Evolutionary conservation across 495 filamentous ascomycete genomes (phyloP).

Genomic region (Penicillium arizonense): DNA sequence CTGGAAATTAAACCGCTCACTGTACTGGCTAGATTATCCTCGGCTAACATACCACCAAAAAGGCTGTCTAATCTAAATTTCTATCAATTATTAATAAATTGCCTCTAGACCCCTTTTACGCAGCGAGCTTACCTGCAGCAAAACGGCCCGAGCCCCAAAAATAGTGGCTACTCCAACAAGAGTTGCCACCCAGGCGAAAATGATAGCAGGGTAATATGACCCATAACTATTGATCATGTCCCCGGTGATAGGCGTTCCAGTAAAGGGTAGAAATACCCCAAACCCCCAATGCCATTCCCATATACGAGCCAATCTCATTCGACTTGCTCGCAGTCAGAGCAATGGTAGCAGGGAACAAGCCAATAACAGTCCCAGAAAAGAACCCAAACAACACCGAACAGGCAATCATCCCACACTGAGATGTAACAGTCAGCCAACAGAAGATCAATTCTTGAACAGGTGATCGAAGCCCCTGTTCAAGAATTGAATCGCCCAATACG

Average conservation of each 20-base stretch:
- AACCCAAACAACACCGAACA: slow-evolving; percentile 58
- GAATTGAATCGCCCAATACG: slow-evolving; percentile 45
- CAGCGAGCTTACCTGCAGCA: neutral
- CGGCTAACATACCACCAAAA: no score
- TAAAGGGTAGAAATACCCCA: slow-evolving; percentile 20
- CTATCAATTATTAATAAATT: no score
- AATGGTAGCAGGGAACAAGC: slow-evolving; percentile 29
- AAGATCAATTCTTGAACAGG: slow-evolving; percentile 19
- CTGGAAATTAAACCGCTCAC: no score
- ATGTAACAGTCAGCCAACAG: slow-evolving; percentile 48
- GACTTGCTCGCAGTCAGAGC: slow-evolving; percentile 18
- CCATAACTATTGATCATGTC: slow-evolving; percentile 19
- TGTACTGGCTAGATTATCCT: no score
- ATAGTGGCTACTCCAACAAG: slow-evolving; percentile 13
- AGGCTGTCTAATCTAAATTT: no score
- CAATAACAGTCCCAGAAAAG: slow-evolving; percentile 54
- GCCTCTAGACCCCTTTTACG: no score
- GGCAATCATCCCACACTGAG: slow-evolving; percentile 45
- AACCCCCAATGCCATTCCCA: slow-evolving; percentile 22
- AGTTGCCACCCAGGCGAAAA: slow-evolving; percentile 17
- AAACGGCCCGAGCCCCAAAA: slow-evolving; percentile 2
- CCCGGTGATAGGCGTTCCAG: slow-evolving; percentile 29
- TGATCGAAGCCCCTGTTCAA: slow-evolving; percentile 9
- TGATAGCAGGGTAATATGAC: slow-evolving; percentile 14
- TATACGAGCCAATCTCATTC: slow-evolving; percentile 53